Evolutionary conservation across 1,284 basidiomycete species (phyloP).

Genomic region (Polyporus tsugae): DNA sequence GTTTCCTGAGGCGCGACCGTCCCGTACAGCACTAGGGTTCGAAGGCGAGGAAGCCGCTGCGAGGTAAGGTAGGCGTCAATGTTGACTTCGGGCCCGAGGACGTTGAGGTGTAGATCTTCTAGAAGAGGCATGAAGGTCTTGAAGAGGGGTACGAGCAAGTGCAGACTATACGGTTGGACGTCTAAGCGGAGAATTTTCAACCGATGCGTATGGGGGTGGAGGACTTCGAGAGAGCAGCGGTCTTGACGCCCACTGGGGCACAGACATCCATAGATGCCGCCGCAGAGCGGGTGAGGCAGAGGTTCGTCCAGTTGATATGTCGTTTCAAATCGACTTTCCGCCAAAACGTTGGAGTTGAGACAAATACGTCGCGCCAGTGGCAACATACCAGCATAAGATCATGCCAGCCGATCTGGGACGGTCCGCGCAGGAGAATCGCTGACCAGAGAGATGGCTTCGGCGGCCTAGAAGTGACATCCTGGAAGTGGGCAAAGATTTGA

Average conservation of each 20-base stretch:
- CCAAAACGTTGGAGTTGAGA: constrained; percentile 16
- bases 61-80: background rate
- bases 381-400: constrained; percentile 20
- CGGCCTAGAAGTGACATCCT: background rate
- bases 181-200: background rate
- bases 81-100: background rate
- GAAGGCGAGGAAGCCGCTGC: background rate
- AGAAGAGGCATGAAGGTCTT: background rate
- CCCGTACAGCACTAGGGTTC: background rate
- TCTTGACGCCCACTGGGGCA: background rate
- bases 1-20: background rate
- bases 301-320: background rate
- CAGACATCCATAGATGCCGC: background rate
- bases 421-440: too few relatives aligned
- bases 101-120: background rate
- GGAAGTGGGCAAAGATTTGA: background rate
- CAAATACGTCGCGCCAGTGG: constrained; percentile 4
- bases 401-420: background rate
- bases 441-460: background rate
- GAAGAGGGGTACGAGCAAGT: background rate
- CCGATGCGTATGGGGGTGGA: background rate
- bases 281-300: background rate
- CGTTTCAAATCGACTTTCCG: background rate
- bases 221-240: background rate
- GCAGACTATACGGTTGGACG: background rate